phyloP scores from a whole-genome alignment of 495 filamentous ascomycete genomes.

The Aspergillus hancockii region DNA sequence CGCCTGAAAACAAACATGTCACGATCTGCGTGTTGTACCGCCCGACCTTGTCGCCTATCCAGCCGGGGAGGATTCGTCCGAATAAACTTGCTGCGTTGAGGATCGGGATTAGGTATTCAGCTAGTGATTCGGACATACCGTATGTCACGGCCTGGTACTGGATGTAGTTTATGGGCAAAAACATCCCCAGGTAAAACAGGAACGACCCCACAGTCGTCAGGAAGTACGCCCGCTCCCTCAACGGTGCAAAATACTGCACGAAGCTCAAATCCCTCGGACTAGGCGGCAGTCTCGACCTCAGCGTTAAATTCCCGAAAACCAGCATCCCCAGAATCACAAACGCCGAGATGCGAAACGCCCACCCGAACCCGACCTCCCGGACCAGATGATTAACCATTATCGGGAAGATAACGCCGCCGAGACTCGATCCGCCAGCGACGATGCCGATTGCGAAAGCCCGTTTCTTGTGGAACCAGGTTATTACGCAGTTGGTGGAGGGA shows the following conservation, averaged over 20 bases:
- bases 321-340: constrained; percentile 70
- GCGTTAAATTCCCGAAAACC: constrained; percentile 59
- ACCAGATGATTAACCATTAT: constrained; percentile 73
- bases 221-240: constrained; percentile 58
- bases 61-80: neutral
- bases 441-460: constrained; percentile 70
- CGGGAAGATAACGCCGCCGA: constrained; percentile 54
- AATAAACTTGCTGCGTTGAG: constrained; percentile 66
- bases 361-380: constrained; percentile 63
- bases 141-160: constrained; percentile 56
- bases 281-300: constrained; percentile 65
- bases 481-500: constrained; percentile 56
- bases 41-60: neutral
- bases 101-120: constrained; percentile 69
- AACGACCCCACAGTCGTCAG: constrained; percentile 54
- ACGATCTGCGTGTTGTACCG: neutral
- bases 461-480: constrained; percentile 68
- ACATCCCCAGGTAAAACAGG: constrained; percentile 71
- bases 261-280: constrained; percentile 52
- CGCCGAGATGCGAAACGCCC: constrained; percentile 69
- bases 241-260: constrained; percentile 57
- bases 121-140: constrained; percentile 60
- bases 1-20: neutral
- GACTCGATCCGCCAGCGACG: constrained; percentile 63
- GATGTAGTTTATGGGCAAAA: constrained; percentile 74